phyloP scores from a whole-genome alignment of 2,329 filamentous ascomycete genomes.

The Colletotrichum sp. region DNA sequence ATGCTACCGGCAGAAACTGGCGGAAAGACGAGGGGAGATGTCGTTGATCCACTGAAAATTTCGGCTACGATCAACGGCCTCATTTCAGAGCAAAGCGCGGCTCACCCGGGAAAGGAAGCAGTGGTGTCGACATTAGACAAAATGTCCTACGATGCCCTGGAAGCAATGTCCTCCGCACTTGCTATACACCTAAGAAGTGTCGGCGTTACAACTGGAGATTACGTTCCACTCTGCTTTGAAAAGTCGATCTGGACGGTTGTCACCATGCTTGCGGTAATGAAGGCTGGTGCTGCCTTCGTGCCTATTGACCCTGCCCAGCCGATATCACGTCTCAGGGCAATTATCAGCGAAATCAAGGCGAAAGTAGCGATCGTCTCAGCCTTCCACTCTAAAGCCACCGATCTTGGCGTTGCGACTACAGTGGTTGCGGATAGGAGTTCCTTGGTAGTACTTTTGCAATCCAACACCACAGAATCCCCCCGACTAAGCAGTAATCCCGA shows the following conservation, averaged over 20 bases:
- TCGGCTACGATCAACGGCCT: not conserved
- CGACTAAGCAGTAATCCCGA: not conserved
- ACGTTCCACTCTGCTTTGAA: conserved; percentile 5
- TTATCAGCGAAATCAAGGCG: not conserved
- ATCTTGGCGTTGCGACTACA: not conserved
- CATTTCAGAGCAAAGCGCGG: not conserved
- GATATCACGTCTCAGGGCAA: not conserved
- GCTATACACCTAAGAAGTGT: not conserved
- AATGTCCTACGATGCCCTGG: not conserved
- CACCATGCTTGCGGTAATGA: conserved; percentile 6
- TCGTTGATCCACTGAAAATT: not conserved
- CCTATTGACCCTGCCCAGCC: conserved; percentile 8
- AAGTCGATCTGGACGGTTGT: conserved; percentile 14
- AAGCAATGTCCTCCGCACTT: not conserved
- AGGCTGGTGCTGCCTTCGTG: conserved; percentile 4
- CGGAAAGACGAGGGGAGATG: too few relatives aligned
- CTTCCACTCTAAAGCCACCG: conserved; percentile 2
- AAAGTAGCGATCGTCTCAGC: not conserved
- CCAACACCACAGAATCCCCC: not conserved
- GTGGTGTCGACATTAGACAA: not conserved
- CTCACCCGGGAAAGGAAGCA: not conserved
- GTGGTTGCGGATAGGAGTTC: conserved; percentile 29
- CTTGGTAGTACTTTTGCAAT: conserved; percentile 31
- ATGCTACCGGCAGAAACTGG: not conserved
- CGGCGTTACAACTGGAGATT: not conserved